Base-by-base conservation (phyloP, 2,329 filamentous ascomycete genomes). In the Metarhizium guizhouense region DNA sequence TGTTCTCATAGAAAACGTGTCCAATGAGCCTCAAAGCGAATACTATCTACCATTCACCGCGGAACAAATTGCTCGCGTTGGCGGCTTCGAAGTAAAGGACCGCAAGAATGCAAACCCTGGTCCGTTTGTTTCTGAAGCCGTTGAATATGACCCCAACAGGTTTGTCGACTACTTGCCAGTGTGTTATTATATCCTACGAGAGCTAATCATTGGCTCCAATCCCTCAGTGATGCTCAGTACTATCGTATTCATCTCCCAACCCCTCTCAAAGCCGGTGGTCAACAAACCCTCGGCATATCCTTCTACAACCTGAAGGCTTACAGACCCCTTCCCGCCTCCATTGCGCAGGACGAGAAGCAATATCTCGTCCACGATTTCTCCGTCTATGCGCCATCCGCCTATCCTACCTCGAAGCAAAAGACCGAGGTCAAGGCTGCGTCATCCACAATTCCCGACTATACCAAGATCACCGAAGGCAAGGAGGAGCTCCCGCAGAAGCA, bases 391-490 rank as follows among this genome's bases (percentile, higher is more conserved):
- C 86, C 86, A 16, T 95, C 90, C 10, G 86, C 87, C 58, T 99
- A 99, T 76, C 75, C 80, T 18, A 96, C 91, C 14, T 71, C 82
- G 65, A 96, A 96, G 76, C 94, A 99, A 72, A 96, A 96, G 83
- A 97, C 94, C 43, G 96, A 97, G 73, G 74, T 99, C 73, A 96
- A 96, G 77, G 85, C 95, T 63, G 82, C 88, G 51, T 87, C 83
- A 54, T 75, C 81, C 60, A 86, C 89, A 63, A 80, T 96, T 32
- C 88, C 91, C 56, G 90, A 96, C 67, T 95, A 90, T 72, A 96
- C 90, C 54, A 85, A 82, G 60, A 80, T 95, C 18, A 67, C 57
- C 52, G 81, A 80, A 47, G 84, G 82, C 59, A 77, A 81, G 54
- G 83, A 88, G 62, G 75, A 80, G 60, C 81, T 78, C 61, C 91